phyloP scores from a whole-genome alignment of 371 early-diverging fungal genomes.

The Mucor saturninus region DNA sequence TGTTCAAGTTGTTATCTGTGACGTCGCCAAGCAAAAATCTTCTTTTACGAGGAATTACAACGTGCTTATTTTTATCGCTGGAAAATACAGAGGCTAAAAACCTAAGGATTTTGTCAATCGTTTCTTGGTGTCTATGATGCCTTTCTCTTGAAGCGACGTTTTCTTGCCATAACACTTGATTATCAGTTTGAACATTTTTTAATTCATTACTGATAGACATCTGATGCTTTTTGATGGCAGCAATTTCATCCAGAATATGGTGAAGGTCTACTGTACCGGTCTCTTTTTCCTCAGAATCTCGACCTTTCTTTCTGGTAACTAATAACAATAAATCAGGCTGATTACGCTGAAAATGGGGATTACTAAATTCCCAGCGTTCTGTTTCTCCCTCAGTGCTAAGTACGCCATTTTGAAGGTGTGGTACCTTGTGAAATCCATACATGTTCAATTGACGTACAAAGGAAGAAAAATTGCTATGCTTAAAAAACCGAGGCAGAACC shows the following conservation, averaged over 20 bases:
- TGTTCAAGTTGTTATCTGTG: neutral
- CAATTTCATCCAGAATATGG: slow-evolving; percentile 78
- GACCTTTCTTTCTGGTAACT: slow-evolving; percentile 61
- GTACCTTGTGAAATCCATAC: slow-evolving; percentile 87
- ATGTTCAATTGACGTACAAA: slow-evolving; percentile 97
- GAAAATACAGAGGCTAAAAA: slow-evolving; percentile 84
- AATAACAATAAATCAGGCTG: slow-evolving; percentile 61
- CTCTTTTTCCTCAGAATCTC: slow-evolving; percentile 59
- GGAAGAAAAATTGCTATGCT: slow-evolving; percentile 91
- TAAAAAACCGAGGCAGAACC: slow-evolving; percentile 88
- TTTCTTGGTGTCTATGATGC: slow-evolving; percentile 86
- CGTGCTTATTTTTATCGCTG: slow-evolving; percentile 60
- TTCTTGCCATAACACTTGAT: slow-evolving; percentile 90
- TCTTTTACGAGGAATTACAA: slow-evolving; percentile 61
- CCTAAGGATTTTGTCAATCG: slow-evolving; percentile 87
- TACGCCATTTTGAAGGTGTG: slow-evolving; percentile 81
- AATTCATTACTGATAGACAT: slow-evolving; percentile 84
- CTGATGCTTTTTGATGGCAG: slow-evolving; percentile 90
- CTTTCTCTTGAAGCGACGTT: slow-evolving; percentile 74
- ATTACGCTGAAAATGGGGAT: slow-evolving; percentile 59
- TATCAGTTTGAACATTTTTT: slow-evolving; percentile 86
- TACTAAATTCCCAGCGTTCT: slow-evolving; percentile 67
- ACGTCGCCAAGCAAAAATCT: slow-evolving; percentile 48
- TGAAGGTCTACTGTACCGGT: slow-evolving; percentile 60
- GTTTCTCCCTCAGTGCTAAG: slow-evolving; percentile 67